These are phyloP conservation scores for Fusarium zealandicum DNA, from an alignment of 2,329 filamentous ascomycete genomes.

Conservation along the genomic window DNA sequence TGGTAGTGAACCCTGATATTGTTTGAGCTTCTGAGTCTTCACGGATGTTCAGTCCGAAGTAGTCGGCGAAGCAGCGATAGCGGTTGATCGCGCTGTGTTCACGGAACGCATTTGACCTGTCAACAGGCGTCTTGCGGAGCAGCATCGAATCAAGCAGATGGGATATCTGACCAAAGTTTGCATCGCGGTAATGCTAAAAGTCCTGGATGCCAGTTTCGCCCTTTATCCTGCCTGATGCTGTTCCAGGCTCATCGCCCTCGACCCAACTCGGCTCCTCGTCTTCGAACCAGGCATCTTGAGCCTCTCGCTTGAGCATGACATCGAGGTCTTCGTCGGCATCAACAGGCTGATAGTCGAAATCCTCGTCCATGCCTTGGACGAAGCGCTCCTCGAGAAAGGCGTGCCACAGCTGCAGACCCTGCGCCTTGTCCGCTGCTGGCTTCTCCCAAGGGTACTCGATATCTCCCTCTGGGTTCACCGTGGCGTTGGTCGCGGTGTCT, in stretches of 20 bases:
- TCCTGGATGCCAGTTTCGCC: slow-evolving; percentile 78
- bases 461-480: slow-evolving; percentile 26
- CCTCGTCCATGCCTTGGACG: slow-evolving; percentile 74
- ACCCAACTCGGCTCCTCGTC: slow-evolving; percentile 76
- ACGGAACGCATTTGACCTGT: no score
- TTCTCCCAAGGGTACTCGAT: slow-evolving; percentile 50
- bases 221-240: slow-evolving; percentile 33
- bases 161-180: no score
- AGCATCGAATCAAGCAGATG: no score
- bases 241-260: slow-evolving; percentile 47
- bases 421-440: slow-evolving; percentile 58
- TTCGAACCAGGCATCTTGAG: slow-evolving; percentile 81
- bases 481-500: neutral
- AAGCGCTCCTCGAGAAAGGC: slow-evolving; percentile 78
- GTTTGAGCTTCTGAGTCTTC: no score
- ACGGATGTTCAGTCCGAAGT: no score
- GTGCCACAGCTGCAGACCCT: slow-evolving; percentile 73
- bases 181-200: slow-evolving; percentile 55
- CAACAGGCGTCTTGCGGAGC: no score
- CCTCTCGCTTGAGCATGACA: slow-evolving; percentile 63
- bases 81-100: no score
- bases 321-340: slow-evolving; percentile 79
- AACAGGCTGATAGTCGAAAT: slow-evolving; percentile 78
- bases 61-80: no score
- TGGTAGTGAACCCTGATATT: no score